Base-by-base conservation (phyloP, 306 rosid species). In the Mucuna pruriens region DNA sequence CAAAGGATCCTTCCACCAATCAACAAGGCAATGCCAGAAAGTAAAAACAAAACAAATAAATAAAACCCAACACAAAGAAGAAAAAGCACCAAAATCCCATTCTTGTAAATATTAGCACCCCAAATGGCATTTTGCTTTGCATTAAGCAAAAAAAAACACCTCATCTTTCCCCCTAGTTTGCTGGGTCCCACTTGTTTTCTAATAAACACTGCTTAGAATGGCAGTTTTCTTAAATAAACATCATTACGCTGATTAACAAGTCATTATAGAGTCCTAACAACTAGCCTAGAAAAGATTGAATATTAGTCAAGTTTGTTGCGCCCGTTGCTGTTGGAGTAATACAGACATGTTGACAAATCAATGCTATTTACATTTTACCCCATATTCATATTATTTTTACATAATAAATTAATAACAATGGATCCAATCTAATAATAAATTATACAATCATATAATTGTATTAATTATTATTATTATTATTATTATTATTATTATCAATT, bases 111-210 rank as follows among this genome's bases (percentile, higher is more conserved):
- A 82, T 54, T 17, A 10, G 0, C 0, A 0, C 15, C 26, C 73
- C 73, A 58, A 2, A 19, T 77, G 89, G 87, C 83, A 84, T 68
- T 68, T 83, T 58, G 26, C 34, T 22, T 23, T 36, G n/a, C 68
- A 75, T 74, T 74, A 22, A 38, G 65, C 34, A 60, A 42, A 16
- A 9, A 31, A 73, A 52, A 76, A 74, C 69, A 66, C 81, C 84
- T 73, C 77, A 84, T 87, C 85, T 81, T 68, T 61, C 61, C 55
- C 55, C 75, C 51, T 16, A 82, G 79, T 62, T 44, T 66, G 10
- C 12, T 13, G 76, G 87, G 78, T 46, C 91, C 91, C 90, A 87
- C 88, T 10, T 80, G 38, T 65, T 85, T 89, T 79, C 87, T 66
- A 45, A 42, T 65, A 39, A 65, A 65, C 68, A 54, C 61, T 52